Conservation (phyloP, 1,139 yeast species). For the Yamadazyma atlantica region DNA sequence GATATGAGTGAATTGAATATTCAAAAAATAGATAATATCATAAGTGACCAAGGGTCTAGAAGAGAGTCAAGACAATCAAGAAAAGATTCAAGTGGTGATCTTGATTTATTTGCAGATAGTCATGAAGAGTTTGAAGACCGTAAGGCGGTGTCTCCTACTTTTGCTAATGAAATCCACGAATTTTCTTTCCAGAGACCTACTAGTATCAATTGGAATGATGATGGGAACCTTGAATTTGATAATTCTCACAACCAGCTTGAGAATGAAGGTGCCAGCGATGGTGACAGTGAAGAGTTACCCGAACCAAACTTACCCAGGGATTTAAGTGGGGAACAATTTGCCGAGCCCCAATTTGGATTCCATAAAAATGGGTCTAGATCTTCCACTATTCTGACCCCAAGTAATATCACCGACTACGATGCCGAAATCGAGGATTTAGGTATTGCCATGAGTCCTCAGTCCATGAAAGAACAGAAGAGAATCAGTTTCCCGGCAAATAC, state of each 20-base stretch:
- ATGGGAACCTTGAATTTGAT: slow-evolving; percentile 6
- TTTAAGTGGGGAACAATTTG: slow-evolving; percentile 4
- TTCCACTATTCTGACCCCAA: slow-evolving; percentile 39
- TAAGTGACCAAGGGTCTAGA: slow-evolving; percentile 23
- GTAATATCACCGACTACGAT: slow-evolving; percentile 41
- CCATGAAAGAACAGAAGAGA: slow-evolving; percentile 23
- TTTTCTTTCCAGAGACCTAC: slow-evolving; percentile 43
- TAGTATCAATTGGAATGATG: slow-evolving; percentile 47
- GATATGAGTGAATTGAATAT: slow-evolving; percentile 43
- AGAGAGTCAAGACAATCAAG: too few relatives aligned
- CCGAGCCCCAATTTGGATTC: slow-evolving; percentile 17
- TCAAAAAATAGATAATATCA: slow-evolving; percentile 37
- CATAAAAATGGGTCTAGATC: slow-evolving; percentile 23
- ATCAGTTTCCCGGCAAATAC: slow-evolving; percentile 24
- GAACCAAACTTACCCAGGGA: slow-evolving; percentile 12
- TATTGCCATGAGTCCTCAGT: slow-evolving; percentile 44
- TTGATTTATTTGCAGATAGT: slow-evolving; percentile 10
- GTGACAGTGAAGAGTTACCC: slow-evolving; percentile 6
- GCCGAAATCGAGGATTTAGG: slow-evolving; percentile 48
- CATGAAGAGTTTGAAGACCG: slow-evolving; percentile 4
- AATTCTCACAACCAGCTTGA: slow-evolving; percentile 3
- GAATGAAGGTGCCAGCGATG: background rate
- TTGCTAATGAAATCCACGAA: slow-evolving; percentile 20
- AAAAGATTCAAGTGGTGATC: slow-evolving; percentile 6
- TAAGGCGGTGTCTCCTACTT: slow-evolving; percentile 10